phyloP scores from a whole-genome alignment of 129 eudicot species.

The Logfia minima region DNA sequence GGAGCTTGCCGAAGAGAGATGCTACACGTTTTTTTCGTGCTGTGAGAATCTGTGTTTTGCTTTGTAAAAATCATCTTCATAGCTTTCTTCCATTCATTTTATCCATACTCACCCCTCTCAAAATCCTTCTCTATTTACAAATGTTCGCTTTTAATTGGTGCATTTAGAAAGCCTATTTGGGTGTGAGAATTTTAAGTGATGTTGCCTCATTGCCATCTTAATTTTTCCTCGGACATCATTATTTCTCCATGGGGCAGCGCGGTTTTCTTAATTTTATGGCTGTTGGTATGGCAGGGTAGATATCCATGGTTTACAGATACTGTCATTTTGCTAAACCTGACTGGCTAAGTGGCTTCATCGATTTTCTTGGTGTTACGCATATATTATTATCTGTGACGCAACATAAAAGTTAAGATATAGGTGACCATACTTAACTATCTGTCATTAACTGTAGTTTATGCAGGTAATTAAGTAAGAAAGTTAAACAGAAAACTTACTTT shows the following conservation, averaged over 20 bases:
- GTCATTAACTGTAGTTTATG: not conserved
- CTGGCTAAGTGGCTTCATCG: not conserved
- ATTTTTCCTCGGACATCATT: too few species aligned
- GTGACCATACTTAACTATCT: not conserved
- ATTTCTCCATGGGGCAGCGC: too few species aligned
- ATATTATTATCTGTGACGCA: not conserved
- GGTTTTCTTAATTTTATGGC: not conserved
- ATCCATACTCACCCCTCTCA: not conserved
- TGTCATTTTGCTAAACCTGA: not conserved
- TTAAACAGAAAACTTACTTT: not conserved
- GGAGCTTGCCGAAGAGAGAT: slow-evolving; percentile 92
- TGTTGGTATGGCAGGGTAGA: not conserved
- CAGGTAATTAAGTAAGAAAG: not conserved
- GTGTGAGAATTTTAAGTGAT: not conserved
- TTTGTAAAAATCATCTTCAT: not conserved
- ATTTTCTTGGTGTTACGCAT: not conserved
- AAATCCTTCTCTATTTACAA: not conserved
- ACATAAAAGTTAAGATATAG: not conserved
- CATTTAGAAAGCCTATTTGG: not conserved
- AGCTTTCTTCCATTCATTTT: not conserved
- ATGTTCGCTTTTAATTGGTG: not conserved
- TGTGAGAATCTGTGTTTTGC: slow-evolving; percentile 44
- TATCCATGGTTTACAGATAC: too few species aligned
- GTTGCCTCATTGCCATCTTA: not conserved
- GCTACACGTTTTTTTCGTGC: slow-evolving; percentile 91